Evolutionary conservation across 129 eudicot species (phyloP), one percentile per base, ranked within the genome.

Genomic region (Centella asiatica): DNA sequence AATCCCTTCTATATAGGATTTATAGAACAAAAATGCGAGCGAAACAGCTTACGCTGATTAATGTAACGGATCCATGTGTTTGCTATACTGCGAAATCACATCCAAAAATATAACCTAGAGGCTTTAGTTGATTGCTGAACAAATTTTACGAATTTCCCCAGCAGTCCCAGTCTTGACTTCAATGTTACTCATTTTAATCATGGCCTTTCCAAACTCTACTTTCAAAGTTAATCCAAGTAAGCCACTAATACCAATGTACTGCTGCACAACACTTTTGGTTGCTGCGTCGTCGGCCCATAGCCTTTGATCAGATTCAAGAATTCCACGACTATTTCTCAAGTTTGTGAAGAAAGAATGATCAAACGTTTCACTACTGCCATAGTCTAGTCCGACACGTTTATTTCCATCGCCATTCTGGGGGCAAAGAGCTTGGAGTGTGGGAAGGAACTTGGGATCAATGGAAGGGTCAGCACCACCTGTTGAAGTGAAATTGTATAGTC

Each of bases 121-220:
- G n/a, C n/a, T n/a, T n/a, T 49, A 83, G 60, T 90, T 86, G 61
- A 77, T 53, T 4, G 78, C 64, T 5, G 94, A 73, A 64, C 94
- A 90, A 44, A 87, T 80, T 37, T 59, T 76, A 25, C 97, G 80
- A 71, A 90, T 85, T 63, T 90, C 89, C 1, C 95, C 95, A 33
- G 58, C 51, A 20, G 45, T 79, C 15, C 95, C 86, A 0, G 85
- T 86, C 66, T 80, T 77, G 24, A 86, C 89, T 29, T 60, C 85
- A 61, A 73, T 36, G 25, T 82, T 78, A 40, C 94, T 85, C 89
- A 90, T 72, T 80, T 79, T 90, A 28, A 90, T 83, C 95, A 90
- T 81, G 22, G 95, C 77, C 49, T 66, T 75, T 28, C 85, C 89
- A 57, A 90, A 90, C 62, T 86, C 86, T 0, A 29, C 61, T 14